Percentiles rank a stretch among this genome's conserved stretches.
Evolutionary conservation across 2,329 filamentous ascomycete genomes (phyloP).

Genomic region (Blastomyces parvus): DNA sequence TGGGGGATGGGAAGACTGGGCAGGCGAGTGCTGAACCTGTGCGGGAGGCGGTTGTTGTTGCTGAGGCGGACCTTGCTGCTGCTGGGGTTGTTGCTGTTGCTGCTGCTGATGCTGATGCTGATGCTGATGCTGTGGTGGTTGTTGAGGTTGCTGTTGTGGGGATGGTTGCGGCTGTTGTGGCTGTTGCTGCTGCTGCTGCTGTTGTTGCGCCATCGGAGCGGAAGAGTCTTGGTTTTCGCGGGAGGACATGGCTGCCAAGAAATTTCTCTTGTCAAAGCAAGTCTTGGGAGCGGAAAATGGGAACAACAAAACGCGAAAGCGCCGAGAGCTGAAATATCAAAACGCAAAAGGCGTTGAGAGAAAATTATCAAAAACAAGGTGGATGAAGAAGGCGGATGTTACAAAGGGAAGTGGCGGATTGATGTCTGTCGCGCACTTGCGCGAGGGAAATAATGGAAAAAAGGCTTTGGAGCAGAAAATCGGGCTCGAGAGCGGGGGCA

Average conservation of each 20-base stretch:
- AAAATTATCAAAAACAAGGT: neutral
- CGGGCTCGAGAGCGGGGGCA: neutral
- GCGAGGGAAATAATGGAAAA: neutral
- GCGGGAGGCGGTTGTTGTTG: slow-evolving; percentile 15
- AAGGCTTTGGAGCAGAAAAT: neutral
- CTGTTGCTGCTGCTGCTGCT: slow-evolving; percentile 12
- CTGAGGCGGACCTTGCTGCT: neutral
- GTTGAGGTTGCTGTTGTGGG: slow-evolving; percentile 15
- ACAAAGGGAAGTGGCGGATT: neutral
- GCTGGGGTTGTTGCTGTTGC: slow-evolving; percentile 13
- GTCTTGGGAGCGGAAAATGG: slow-evolving; percentile 19
- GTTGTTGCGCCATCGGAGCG: slow-evolving; percentile 15
- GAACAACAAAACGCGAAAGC: slow-evolving; percentile 10
- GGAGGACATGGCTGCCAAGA: slow-evolving; percentile 38
- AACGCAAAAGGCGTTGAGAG: neutral
- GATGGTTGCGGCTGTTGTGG: slow-evolving; percentile 18
- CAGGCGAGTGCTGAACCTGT: slow-evolving; percentile 17
- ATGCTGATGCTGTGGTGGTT: slow-evolving; percentile 13
- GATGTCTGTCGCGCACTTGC: neutral
- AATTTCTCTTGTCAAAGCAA: slow-evolving; percentile 24
- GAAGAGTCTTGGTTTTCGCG: slow-evolving; percentile 30
- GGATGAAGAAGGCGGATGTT: neutral
- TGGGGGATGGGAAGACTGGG: slow-evolving; percentile 19
- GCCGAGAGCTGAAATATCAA: neutral
- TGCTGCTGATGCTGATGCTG: slow-evolving; percentile 13